These are phyloP conservation scores for Tricholoma matsutake DNA, from an alignment of 768 basidiomycete genomes.

Conservation along the genomic window DNA sequence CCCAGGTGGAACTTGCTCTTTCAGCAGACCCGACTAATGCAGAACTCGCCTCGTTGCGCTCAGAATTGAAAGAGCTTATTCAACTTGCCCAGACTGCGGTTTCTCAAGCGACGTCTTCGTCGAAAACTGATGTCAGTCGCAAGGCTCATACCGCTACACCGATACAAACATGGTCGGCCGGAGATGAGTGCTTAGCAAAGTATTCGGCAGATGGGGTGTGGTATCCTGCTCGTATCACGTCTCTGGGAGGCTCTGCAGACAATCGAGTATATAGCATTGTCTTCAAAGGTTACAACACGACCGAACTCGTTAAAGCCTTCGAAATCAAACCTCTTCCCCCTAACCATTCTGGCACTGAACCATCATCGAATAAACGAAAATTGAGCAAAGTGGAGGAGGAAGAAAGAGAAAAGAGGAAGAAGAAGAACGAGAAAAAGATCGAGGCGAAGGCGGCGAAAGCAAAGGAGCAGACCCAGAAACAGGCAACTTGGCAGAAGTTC, in stretches of 20 bases:
- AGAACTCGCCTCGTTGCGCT: constrained; percentile 69
- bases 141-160: constrained; percentile 52
- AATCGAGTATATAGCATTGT: constrained; percentile 86
- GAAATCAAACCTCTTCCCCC: constrained; percentile 70
- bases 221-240: constrained; percentile 88
- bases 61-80: constrained; percentile 82
- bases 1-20: constrained; percentile 83
- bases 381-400: constrained; percentile 78
- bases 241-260: constrained; percentile 76
- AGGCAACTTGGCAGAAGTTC: constrained; percentile 92
- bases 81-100: constrained; percentile 71
- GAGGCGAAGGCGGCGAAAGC: constrained; percentile 82
- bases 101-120: constrained; percentile 60
- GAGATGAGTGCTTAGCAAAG: constrained; percentile 83
- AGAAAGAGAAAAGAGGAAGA: constrained; percentile 86
- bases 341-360: constrained; percentile 45
- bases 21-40: constrained; percentile 69
- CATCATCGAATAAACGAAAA: constrained; percentile 69
- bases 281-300: constrained; percentile 90
- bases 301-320: constrained; percentile 72
- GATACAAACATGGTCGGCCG: constrained; percentile 65
- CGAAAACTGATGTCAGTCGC: constrained; percentile 55
- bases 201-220: constrained; percentile 82
- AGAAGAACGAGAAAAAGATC: constrained; percentile 92
- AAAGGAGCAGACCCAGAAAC: constrained; percentile 82